Evolutionary conservation across 306 rosid species (phyloP).

Genomic region (Vigna trinervia): DNA sequence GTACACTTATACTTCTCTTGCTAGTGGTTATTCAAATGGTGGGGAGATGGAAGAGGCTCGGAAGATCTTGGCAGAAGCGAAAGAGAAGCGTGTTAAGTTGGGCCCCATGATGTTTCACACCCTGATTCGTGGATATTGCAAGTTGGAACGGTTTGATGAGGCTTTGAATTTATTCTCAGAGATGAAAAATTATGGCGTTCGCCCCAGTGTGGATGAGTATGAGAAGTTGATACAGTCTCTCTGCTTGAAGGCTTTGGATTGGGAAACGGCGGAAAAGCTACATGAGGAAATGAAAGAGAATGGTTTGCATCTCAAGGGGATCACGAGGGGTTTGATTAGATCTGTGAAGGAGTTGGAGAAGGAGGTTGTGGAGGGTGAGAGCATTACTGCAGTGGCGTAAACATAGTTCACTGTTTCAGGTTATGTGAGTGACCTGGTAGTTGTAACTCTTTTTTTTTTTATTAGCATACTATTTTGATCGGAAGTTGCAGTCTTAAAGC

Average conservation of each 20-base stretch:
- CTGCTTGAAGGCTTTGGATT: slow-evolving; percentile 82
- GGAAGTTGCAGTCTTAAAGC: slow-evolving; percentile 23
- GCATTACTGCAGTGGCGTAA: slow-evolving; percentile 41
- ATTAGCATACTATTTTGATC: slow-evolving; percentile 18
- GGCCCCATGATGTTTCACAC: slow-evolving; percentile 74
- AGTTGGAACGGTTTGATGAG: slow-evolving; percentile 72
- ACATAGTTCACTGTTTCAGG: slow-evolving; percentile 6
- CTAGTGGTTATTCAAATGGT: slow-evolving; percentile 73
- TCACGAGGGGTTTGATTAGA: slow-evolving; percentile 69
- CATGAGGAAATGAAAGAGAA: slow-evolving; percentile 78
- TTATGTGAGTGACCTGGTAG: slow-evolving; percentile 24
- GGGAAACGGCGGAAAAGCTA: slow-evolving; percentile 79
- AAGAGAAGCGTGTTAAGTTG: slow-evolving; percentile 66
- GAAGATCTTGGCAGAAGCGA: slow-evolving; percentile 67
- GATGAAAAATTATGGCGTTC: slow-evolving; percentile 77
- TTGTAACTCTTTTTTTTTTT: slow-evolving; percentile 34
- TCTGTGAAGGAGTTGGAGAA: slow-evolving; percentile 82
- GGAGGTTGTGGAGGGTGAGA: slow-evolving; percentile 53
- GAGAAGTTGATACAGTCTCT: slow-evolving; percentile 84
- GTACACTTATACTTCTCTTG: slow-evolving; percentile 70
- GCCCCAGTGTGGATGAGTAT: slow-evolving; percentile 67
- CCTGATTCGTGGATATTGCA: slow-evolving; percentile 80
- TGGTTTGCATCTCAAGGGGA: slow-evolving; percentile 73
- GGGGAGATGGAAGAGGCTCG: slow-evolving; percentile 87
- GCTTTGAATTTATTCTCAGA: slow-evolving; percentile 72